These are phyloP conservation scores for Xylaria sp. DNA, from an alignment of 2,329 filamentous ascomycete genomes.

Conservation along the genomic window DNA sequence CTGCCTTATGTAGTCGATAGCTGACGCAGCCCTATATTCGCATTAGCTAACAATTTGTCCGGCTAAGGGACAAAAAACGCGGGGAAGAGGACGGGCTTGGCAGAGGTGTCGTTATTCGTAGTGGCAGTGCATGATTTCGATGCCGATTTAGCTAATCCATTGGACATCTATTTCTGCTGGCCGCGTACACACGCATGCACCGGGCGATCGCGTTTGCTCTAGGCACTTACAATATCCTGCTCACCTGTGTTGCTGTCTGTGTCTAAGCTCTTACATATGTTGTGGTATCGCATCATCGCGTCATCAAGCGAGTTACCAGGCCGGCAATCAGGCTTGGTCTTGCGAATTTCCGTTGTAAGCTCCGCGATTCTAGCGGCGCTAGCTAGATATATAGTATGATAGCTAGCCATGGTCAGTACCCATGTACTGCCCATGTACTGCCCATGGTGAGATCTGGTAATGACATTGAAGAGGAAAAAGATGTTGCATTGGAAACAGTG, in stretches of 20 bases:
- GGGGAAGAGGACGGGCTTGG: not conserved
- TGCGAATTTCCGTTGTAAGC: too few species aligned
- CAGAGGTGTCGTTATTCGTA: not conserved
- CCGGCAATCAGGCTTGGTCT: not conserved
- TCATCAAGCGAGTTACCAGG: not conserved
- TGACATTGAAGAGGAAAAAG: too few species aligned
- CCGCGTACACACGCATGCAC: not conserved
- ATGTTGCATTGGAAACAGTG: too few species aligned
- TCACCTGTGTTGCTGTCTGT: too few species aligned
- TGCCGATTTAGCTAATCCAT: too few species aligned
- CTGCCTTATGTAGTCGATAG: not conserved
- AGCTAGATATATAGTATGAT: too few species aligned
- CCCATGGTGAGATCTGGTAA: too few species aligned
- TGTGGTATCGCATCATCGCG: constrained; percentile 1
- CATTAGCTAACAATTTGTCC: not conserved
- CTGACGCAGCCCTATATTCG: constrained; percentile 11
- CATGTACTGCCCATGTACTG: too few species aligned
- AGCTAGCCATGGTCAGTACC: too few species aligned
- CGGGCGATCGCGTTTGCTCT: not conserved
- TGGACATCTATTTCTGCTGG: not conserved
- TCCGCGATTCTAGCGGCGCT: too few species aligned
- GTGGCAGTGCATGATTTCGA: not conserved
- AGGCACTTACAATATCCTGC: too few species aligned
- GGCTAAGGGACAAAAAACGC: not conserved
- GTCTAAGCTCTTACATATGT: not conserved